Evolutionary conservation across 106 monocot species (phyloP).

Genomic region (Apostasia ramifera): DNA sequence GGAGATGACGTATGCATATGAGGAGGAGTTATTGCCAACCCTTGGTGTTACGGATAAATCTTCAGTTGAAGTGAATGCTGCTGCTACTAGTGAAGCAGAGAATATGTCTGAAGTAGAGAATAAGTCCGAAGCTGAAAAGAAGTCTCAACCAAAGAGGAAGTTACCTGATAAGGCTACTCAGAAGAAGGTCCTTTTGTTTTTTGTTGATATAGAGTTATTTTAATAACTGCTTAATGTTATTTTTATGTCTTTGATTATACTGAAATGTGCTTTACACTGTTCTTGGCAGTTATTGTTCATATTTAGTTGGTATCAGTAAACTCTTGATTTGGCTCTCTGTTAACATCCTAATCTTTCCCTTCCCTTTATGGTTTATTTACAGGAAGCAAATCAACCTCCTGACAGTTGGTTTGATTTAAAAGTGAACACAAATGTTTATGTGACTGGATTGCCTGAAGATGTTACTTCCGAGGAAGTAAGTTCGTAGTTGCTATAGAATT

Average conservation of each 20-base stretch:
- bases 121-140: slow-evolving; percentile 12
- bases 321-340: no score
- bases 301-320: no score
- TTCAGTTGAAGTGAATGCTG: slow-evolving; percentile 27
- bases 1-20: slow-evolving; percentile 73
- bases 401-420: slow-evolving; percentile 97
- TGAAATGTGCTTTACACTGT: no score
- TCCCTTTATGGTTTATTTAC: slow-evolving; percentile 6
- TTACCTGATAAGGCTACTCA: slow-evolving; percentile 53
- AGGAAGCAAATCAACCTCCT: slow-evolving; percentile 96
- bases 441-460: slow-evolving; percentile 93
- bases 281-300: no score
- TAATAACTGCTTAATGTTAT: no score
- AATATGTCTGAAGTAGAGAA: slow-evolving; percentile 15
- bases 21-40: slow-evolving; percentile 70
- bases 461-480: slow-evolving; percentile 90
- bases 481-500: background rate
- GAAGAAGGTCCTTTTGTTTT: slow-evolving; percentile 63
- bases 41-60: slow-evolving; percentile 18
- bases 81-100: slow-evolving; percentile 26
- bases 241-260: no score
- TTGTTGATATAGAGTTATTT: no score
- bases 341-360: no score
- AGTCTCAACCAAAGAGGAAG: slow-evolving; percentile 42
- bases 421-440: slow-evolving; percentile 92